These are phyloP conservation scores for Gossypium anomalum DNA, from an alignment of 345 rosid species.

Conservation along the genomic window DNA sequence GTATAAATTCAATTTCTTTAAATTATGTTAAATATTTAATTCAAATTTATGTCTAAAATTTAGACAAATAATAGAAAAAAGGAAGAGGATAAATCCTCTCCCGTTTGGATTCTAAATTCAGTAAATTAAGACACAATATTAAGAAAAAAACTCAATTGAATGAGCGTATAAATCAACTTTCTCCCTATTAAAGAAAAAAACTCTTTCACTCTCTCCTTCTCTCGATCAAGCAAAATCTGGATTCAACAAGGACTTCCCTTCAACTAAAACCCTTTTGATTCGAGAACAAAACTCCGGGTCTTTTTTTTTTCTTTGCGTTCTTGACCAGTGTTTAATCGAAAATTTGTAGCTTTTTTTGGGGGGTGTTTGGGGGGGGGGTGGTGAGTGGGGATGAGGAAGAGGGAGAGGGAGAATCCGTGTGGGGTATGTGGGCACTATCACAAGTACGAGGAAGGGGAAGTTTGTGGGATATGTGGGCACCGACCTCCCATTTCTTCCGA, in stretches of 20 bases:
- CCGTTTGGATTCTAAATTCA: background rate
- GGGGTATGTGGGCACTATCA: slow-evolving; percentile 97
- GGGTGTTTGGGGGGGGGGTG: background rate
- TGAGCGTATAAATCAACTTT: background rate
- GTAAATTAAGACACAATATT: background rate
- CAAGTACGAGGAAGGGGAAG: slow-evolving; percentile 98
- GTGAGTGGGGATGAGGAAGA: slow-evolving; percentile 72
- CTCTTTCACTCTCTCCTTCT: background rate
- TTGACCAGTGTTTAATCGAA: slow-evolving; percentile 7
- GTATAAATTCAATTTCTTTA: too few relatives aligned
- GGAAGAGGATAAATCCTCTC: too few relatives aligned
- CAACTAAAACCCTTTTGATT: background rate
- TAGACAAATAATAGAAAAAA: too few relatives aligned
- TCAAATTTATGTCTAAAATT: too few relatives aligned
- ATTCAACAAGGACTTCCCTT: slow-evolving; percentile 8
- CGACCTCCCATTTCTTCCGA: slow-evolving; percentile 48
- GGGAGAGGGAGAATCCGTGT: slow-evolving; percentile 98
- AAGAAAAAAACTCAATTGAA: background rate
- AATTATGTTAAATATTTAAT: too few relatives aligned
- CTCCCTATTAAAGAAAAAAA: background rate
- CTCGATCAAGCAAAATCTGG: slow-evolving; percentile 8
- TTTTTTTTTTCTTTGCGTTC: background rate
- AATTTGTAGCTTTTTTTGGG: background rate
- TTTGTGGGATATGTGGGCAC: slow-evolving; percentile 95
- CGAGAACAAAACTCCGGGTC: background rate